Percentiles rank a stretch among this genome's conserved stretches.
Conservation (phyloP, 2,329 filamentous ascomycete genomes). For the Fulvia fulva region DNA sequence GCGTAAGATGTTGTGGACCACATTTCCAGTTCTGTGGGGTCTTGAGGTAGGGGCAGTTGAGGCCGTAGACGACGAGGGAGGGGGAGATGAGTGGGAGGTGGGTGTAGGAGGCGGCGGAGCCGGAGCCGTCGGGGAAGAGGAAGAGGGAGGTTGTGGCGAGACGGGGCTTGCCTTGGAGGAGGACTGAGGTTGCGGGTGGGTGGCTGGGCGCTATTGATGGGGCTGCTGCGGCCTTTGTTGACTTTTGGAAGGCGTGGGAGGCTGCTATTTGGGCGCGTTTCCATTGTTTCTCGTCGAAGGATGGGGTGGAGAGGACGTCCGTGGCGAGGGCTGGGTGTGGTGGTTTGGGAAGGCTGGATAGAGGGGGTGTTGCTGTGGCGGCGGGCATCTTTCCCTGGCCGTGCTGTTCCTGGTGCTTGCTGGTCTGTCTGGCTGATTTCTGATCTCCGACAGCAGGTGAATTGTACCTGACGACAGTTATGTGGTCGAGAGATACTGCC, state of each 20-base stretch:
- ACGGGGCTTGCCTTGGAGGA: conserved; percentile 16
- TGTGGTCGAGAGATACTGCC: too few species aligned
- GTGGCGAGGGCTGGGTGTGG: neutral
- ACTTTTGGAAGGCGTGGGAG: neutral
- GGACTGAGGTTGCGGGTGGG: neutral
- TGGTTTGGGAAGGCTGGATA: neutral
- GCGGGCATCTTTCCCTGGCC: neutral
- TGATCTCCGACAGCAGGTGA: too few species aligned
- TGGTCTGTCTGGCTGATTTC: neutral
- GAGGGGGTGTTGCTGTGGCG: neutral
- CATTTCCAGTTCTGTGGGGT: neutral
- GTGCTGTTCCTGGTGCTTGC: neutral
- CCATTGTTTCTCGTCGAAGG: neutral
- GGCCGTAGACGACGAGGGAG: conserved; percentile 20
- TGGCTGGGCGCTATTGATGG: neutral
- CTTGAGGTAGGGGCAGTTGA: conserved; percentile 3
- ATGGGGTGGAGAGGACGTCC: neutral
- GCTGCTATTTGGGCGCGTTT: neutral
- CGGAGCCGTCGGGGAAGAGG: conserved; percentile 46
- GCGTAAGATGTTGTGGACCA: neutral
- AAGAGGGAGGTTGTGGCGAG: conserved; percentile 10
- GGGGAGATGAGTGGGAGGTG: conserved; percentile 39
- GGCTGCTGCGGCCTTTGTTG: neutral
- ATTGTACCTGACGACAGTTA: too few species aligned
- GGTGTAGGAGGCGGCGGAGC: conserved; percentile 45